Conservation (phyloP, 2,329 filamentous ascomycete genomes). For the Xylaria multiplex region DNA sequence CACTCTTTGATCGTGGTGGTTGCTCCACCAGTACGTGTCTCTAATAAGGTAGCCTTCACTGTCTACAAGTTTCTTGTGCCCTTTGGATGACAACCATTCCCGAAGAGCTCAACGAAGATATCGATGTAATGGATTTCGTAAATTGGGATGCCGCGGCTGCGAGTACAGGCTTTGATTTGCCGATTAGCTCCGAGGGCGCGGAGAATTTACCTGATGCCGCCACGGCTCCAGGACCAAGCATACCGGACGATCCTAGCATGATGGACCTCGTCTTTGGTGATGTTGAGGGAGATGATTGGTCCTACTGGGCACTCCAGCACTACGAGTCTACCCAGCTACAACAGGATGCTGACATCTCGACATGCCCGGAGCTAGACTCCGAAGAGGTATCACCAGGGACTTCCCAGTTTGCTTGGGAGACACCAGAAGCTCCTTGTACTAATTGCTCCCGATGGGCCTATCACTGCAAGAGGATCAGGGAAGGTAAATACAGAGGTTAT, state of each 20-base stretch:
- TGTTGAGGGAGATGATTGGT: slow-evolving; percentile 67
- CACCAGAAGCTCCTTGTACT: slow-evolving; percentile 59
- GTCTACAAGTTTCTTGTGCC: slow-evolving; percentile 21
- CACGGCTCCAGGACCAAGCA: slow-evolving; percentile 39
- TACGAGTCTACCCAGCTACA: slow-evolving; percentile 58
- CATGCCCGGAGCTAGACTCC: slow-evolving; percentile 45
- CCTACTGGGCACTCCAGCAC: slow-evolving; percentile 68
- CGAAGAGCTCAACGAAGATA: slow-evolving; percentile 49
- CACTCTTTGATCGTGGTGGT: slow-evolving; percentile 13
- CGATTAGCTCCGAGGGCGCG: slow-evolving; percentile 51
- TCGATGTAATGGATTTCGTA: slow-evolving; percentile 69
- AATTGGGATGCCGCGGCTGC: slow-evolving; percentile 64
- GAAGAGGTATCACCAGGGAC: slow-evolving; percentile 43
- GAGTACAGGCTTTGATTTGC: slow-evolving; percentile 49
- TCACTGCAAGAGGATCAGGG: slow-evolving; percentile 68
- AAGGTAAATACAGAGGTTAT: slow-evolving; percentile 68
- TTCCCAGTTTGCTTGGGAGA: slow-evolving; percentile 55
- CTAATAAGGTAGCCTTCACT: slow-evolving; percentile 5
- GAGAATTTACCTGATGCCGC: slow-evolving; percentile 45
- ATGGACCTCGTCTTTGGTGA: slow-evolving; percentile 66
- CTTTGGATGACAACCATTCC: slow-evolving; percentile 56
- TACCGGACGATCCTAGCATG: slow-evolving; percentile 52
- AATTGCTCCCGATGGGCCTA: slow-evolving; percentile 64
- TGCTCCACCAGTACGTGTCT: slow-evolving; percentile 26
- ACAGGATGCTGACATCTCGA: slow-evolving; percentile 48